These are phyloP conservation scores for Pseudocercospora vitis DNA, from an alignment of 2,329 filamentous ascomycete genomes.

Conservation along the genomic window DNA sequence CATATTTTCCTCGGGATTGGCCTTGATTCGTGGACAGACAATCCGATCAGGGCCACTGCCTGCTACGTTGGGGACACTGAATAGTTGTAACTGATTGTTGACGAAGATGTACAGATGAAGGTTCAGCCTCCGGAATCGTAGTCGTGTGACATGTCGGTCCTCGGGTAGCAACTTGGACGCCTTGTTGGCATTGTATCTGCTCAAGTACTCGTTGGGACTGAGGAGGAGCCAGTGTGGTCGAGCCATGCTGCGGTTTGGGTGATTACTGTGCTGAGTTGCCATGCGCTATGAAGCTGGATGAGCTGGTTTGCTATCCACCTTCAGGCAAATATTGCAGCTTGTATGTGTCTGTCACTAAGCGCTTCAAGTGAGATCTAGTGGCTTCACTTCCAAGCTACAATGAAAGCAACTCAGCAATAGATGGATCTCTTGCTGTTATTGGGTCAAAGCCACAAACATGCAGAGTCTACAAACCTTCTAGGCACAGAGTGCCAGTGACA, in stretches of 20 bases:
- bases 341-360: no score
- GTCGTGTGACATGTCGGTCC: not conserved
- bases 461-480: no score
- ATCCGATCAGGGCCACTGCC: not conserved
- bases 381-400: not conserved
- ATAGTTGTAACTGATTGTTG: not conserved
- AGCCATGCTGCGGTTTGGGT: not conserved
- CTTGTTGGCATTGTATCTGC: not conserved
- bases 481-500: no score
- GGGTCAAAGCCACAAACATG: no score
- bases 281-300: no score
- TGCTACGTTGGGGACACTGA: not conserved
- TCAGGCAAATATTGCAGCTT: no score
- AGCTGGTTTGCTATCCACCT: no score
- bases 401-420: no score
- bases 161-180: not conserved
- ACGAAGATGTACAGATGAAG: not conserved
- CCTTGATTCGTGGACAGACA: not conserved
- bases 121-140: not conserved
- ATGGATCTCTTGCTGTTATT: no score
- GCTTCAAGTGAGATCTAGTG: not conserved
- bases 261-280: no score
- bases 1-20: not conserved
- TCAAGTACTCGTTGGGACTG: not conserved
- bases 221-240: conserved; percentile 1